Conservation (phyloP, 1,284 basidiomycete species). For the Peniophora sp. region DNA sequence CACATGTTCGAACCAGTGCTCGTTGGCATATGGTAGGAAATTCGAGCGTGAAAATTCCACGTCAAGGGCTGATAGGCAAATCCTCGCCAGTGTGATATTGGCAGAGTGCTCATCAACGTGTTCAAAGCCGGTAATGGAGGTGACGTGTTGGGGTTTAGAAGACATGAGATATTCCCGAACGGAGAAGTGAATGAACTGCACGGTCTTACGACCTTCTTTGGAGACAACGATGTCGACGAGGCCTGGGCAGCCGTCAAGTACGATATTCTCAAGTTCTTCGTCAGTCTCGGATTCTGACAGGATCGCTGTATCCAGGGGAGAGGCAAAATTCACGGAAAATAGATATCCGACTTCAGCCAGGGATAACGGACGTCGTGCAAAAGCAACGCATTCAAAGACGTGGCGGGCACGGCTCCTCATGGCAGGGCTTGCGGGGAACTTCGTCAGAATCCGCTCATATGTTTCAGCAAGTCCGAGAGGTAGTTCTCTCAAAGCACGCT, state of each 20-base stretch:
- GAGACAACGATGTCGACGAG: not conserved
- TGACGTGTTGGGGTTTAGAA: too few species aligned
- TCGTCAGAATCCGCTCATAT: not conserved
- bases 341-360: not conserved
- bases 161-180: not conserved
- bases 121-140: too few species aligned
- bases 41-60: not conserved
- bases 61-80: not conserved
- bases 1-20: not conserved
- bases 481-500: not conserved
- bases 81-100: not conserved
- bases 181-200: not conserved
- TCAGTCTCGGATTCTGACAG: not conserved
- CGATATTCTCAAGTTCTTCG: not conserved
- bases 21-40: not conserved
- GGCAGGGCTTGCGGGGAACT: too few species aligned
- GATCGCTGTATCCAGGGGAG: not conserved
- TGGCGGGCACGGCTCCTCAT: not conserved
- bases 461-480: not conserved
- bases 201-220: not conserved
- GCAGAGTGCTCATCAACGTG: not conserved
- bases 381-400: not conserved
- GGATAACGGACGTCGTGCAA: not conserved
- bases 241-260: not conserved
- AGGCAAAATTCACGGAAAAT: not conserved